A percentile compares a stretch with the other conserved stretches of the same genome.
phyloP scores from a whole-genome alignment of 331 rosid genomes.

The Dryas integrifolia region DNA sequence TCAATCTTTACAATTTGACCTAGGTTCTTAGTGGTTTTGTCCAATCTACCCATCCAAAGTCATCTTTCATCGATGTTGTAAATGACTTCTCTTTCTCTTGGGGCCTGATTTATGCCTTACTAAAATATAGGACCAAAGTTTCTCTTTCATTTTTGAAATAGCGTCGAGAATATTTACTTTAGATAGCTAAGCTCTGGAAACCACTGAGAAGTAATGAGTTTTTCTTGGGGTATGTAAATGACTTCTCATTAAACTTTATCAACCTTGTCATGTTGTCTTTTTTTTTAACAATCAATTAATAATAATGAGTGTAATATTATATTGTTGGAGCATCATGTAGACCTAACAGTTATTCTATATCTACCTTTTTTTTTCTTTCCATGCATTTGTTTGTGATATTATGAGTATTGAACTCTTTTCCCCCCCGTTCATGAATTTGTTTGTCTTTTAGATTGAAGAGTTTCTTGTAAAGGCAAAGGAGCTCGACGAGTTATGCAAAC shows the following conservation, averaged over 20 bases:
- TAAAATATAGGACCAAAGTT: too few species aligned
- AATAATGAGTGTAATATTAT: neutral
- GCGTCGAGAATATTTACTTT: too few species aligned
- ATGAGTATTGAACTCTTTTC: neutral
- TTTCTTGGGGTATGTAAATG: neutral
- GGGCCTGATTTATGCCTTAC: too few species aligned
- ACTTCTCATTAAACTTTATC: neutral
- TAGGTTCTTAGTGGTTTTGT: too few species aligned
- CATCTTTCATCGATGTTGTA: too few species aligned
- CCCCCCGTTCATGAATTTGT: neutral
- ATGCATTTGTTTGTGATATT: neutral
- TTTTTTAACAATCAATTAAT: neutral
- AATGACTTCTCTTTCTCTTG: too few species aligned
- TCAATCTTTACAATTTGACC: too few species aligned
- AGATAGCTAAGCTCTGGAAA: too few species aligned
- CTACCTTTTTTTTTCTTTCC: neutral
- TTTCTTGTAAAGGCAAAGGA: conserved; percentile 17
- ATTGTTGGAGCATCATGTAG: neutral
- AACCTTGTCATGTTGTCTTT: neutral
- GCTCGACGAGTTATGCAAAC: conserved; percentile 11
- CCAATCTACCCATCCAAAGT: too few species aligned
- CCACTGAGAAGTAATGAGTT: neutral
- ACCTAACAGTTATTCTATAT: neutral
- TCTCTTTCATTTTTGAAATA: too few species aligned
- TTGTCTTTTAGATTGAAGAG: conserved; percentile 13